Evolutionary conservation across 495 filamentous ascomycete species (phyloP).

Genomic region (Articulospora tetracladia): DNA sequence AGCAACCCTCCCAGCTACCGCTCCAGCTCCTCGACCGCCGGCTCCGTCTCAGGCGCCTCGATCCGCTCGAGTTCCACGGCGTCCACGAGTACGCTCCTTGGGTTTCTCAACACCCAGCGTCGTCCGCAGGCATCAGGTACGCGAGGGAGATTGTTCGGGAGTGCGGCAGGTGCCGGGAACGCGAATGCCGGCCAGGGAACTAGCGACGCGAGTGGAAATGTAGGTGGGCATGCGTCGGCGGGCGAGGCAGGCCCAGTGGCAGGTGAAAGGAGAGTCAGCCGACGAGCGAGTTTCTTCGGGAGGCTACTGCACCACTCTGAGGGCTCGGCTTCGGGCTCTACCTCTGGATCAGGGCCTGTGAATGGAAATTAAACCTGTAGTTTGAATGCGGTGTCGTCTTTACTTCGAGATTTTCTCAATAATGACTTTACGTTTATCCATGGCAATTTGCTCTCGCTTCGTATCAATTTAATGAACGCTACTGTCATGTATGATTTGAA

Average conservation of each 20-base stretch:
- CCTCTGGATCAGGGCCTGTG: too few species aligned
- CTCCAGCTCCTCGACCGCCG: not conserved
- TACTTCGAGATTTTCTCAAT: too few species aligned
- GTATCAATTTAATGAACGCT: too few species aligned
- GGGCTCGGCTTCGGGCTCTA: too few species aligned
- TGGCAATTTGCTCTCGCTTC: too few species aligned
- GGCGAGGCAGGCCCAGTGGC: not conserved
- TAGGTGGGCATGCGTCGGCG: too few species aligned
- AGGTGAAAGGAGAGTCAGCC: conserved; percentile 3
- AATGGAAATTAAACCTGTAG: too few species aligned
- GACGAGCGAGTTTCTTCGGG: conserved; percentile 10
- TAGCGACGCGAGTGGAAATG: not conserved
- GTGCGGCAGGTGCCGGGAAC: not conserved
- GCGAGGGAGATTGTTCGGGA: not conserved
- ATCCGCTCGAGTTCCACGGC: conserved; percentile 1
- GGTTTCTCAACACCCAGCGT: conserved; percentile 1
- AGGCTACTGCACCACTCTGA: too few species aligned
- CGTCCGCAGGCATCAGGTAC: not conserved
- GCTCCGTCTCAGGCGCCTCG: not conserved
- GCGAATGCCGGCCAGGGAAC: not conserved
- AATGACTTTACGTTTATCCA: too few species aligned
- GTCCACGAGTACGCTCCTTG: not conserved
- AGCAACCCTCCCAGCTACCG: conserved; percentile 2
- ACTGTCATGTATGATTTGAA: too few species aligned
- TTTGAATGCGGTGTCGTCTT: too few species aligned